Conservation (phyloP, 306 rosid genomes). For the Glycyrrhiza uralensis region DNA sequence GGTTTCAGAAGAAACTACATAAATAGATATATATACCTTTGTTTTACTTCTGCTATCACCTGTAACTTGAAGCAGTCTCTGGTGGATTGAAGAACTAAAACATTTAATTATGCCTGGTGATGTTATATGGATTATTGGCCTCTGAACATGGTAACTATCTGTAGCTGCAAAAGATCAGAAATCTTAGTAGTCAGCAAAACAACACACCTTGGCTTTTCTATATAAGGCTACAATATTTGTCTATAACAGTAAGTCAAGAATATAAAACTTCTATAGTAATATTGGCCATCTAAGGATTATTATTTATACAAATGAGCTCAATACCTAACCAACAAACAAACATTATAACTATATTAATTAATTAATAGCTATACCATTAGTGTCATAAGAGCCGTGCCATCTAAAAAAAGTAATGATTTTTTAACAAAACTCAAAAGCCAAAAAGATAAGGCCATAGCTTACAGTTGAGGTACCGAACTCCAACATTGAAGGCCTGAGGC, state of each 20-base stretch:
- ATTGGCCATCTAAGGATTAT: background rate
- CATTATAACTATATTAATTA: no score
- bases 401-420: background rate
- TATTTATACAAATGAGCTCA: background rate
- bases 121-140: slow-evolving; percentile 1
- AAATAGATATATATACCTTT: slow-evolving; percentile 30
- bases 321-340: background rate
- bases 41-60: slow-evolving; percentile 17
- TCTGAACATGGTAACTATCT: slow-evolving; percentile 16
- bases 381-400: background rate
- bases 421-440: background rate
- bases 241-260: background rate
- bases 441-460: slow-evolving; percentile 35
- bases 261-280: background rate
- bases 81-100: slow-evolving; percentile 30
- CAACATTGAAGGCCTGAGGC: slow-evolving; percentile 40
- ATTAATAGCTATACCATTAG: background rate
- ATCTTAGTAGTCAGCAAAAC: background rate
- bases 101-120: slow-evolving; percentile 3
- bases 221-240: background rate
- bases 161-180: slow-evolving; percentile 30
- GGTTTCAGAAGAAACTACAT: background rate
- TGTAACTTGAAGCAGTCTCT: slow-evolving; percentile 14
- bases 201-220: background rate
- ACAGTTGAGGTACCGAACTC: slow-evolving; percentile 38